These are phyloP conservation scores for Manihot esculenta DNA, from an alignment of 441 rosid genomes.

Conservation along the genomic window DNA sequence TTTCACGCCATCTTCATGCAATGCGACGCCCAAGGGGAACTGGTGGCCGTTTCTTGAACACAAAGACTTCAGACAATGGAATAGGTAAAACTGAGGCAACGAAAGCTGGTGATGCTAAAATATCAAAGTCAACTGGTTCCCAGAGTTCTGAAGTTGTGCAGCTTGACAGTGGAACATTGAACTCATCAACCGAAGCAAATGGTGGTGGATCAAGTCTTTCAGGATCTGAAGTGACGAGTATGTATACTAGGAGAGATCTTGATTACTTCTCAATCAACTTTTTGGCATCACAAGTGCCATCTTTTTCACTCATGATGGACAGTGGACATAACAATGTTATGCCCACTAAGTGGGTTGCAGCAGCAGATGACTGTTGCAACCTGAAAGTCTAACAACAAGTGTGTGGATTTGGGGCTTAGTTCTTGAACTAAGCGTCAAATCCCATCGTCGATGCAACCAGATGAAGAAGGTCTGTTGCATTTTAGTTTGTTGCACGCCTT, in stretches of 20 bases:
- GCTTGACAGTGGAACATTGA: slow-evolving; percentile 55
- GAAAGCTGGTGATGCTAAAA: slow-evolving; percentile 22
- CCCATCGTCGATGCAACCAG: slow-evolving; percentile 39
- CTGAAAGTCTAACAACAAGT: slow-evolving; percentile 42
- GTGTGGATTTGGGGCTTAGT: slow-evolving; percentile 30
- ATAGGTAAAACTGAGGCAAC: slow-evolving; percentile 34
- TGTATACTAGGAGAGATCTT: slow-evolving; percentile 40
- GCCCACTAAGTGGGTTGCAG: slow-evolving; percentile 64
- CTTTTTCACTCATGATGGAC: slow-evolving; percentile 49
- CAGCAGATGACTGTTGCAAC: slow-evolving; percentile 54
- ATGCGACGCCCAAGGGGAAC: slow-evolving; percentile 89
- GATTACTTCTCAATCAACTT: slow-evolving; percentile 34
- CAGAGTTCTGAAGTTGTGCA: slow-evolving; percentile 77
- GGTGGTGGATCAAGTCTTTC: slow-evolving; percentile 44
- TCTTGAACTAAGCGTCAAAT: slow-evolving; percentile 17
- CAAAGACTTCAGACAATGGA: slow-evolving; percentile 34
- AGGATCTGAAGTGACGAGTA: slow-evolving; percentile 71
- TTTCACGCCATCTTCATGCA: slow-evolving; percentile 90
- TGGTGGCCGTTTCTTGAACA: slow-evolving; percentile 85
- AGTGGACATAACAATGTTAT: slow-evolving; percentile 37
- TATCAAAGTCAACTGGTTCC: slow-evolving; percentile 52
- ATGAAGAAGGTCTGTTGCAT: slow-evolving; percentile 21
- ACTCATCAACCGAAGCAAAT: slow-evolving; percentile 46
- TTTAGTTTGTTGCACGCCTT: slow-evolving; percentile 15
- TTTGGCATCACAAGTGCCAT: slow-evolving; percentile 34